phyloP scores from a whole-genome alignment of 257 asterid species.

The Solanum lignicaule region DNA sequence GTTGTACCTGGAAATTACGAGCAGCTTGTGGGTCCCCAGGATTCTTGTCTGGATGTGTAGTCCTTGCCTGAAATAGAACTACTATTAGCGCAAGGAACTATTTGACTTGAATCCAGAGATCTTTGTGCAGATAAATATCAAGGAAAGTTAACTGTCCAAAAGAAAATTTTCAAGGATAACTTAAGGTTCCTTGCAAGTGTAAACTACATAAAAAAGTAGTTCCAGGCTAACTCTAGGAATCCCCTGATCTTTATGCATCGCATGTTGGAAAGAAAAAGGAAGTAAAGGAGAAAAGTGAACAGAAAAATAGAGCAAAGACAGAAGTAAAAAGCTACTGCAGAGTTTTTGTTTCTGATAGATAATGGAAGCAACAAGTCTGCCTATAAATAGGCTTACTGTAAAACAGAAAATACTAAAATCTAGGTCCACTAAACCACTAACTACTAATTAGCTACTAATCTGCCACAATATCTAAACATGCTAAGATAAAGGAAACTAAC shows the following conservation, averaged over 20 bases:
- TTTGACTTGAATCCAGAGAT: background rate
- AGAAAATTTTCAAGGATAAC: background rate
- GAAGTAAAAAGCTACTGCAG: too few relatives aligned
- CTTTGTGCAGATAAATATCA: background rate
- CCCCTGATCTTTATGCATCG: background rate
- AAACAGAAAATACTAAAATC: too few relatives aligned
- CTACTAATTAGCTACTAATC: too few relatives aligned
- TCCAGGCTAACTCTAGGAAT: background rate
- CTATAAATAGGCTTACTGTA: too few relatives aligned
- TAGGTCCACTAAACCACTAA: too few relatives aligned
- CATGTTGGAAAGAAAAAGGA: too few relatives aligned
- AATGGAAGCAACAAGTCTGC: too few relatives aligned
- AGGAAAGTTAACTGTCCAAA: background rate
- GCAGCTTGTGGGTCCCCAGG: conserved; percentile 80
- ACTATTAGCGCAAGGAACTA: background rate
- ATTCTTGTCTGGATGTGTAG: conserved; percentile 77
- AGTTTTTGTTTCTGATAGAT: too few relatives aligned
- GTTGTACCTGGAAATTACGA: conserved; percentile 54
- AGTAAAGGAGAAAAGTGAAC: too few relatives aligned
- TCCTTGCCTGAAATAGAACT: conserved; percentile 47
- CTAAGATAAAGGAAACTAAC: too few relatives aligned
- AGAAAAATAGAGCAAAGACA: too few relatives aligned
- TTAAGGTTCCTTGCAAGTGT: background rate
- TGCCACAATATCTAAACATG: too few relatives aligned
- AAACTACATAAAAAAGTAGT: background rate